Conservation (phyloP, 2,329 filamentous ascomycete genomes). For the Cladosporium sp. region DNA sequence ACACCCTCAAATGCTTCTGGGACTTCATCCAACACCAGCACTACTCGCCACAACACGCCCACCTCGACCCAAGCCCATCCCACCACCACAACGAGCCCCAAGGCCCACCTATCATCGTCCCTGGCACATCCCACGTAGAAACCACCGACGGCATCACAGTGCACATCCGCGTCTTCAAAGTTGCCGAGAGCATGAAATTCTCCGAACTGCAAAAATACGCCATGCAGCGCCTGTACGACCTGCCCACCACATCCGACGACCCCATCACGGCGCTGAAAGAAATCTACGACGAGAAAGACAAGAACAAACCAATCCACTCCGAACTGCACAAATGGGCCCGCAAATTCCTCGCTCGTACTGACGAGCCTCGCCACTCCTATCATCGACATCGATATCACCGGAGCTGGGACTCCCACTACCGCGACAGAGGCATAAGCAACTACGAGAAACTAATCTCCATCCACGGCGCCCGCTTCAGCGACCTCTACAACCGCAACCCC, state of each 20-base stretch:
- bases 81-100: neutral
- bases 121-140: neutral
- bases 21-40: slow-evolving; percentile 24
- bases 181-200: slow-evolving; percentile 33
- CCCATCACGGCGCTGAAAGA: slow-evolving; percentile 33
- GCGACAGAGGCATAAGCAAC: slow-evolving; percentile 14
- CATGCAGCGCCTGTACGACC: slow-evolving; percentile 31
- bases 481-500: slow-evolving; percentile 15
- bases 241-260: slow-evolving; percentile 32
- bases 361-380: neutral
- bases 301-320: slow-evolving; percentile 18
- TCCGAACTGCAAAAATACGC: slow-evolving; percentile 34
- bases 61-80: neutral
- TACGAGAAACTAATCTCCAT: slow-evolving; percentile 17
- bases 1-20: slow-evolving; percentile 33
- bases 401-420: neutral
- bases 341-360: slow-evolving; percentile 18
- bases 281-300: slow-evolving; percentile 29
- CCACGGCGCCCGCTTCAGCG: slow-evolving; percentile 13
- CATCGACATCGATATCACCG: neutral
- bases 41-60: neutral
- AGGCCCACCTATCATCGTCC: slow-evolving; percentile 2
- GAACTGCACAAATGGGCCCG: slow-evolving; percentile 27
- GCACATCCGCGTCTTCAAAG: slow-evolving; percentile 31
- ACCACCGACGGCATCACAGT: slow-evolving; percentile 17